Conservation (phyloP, 495 filamentous ascomycete species). For the Alectoria sarmentosa region DNA sequence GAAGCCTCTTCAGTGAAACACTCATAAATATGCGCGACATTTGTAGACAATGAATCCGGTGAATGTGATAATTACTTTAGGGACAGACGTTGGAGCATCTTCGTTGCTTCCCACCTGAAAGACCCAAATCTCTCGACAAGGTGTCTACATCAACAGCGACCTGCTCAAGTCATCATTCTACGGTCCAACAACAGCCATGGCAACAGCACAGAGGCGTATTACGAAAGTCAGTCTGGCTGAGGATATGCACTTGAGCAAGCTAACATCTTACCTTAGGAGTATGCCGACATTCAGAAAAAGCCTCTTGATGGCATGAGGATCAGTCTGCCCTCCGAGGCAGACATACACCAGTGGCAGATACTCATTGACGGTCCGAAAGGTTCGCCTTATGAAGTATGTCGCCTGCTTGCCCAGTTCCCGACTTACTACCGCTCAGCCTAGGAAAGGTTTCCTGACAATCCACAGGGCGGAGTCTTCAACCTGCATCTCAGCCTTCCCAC, state of each 20-base stretch:
- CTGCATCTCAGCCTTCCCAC: constrained; percentile 67
- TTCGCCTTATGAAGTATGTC: constrained; percentile 61
- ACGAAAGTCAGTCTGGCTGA: constrained; percentile 42
- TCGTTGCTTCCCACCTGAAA: background rate
- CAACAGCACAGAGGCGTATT: constrained; percentile 45
- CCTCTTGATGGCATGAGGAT: constrained; percentile 63
- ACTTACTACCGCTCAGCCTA: background rate
- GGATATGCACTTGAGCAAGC: constrained; percentile 1
- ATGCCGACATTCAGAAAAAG: constrained; percentile 55
- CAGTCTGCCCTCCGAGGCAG: constrained; percentile 55
- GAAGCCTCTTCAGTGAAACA: background rate
- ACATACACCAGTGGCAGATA: constrained; percentile 82
- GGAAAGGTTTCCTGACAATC: background rate
- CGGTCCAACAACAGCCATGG: background rate
- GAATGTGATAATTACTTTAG: background rate
- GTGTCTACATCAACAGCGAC: background rate
- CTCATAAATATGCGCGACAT: background rate
- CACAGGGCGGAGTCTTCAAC: constrained; percentile 68
- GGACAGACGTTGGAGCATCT: background rate
- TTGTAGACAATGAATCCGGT: background rate
- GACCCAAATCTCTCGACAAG: background rate
- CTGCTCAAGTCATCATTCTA: background rate
- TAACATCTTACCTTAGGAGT: constrained; percentile 48
- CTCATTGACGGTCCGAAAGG: constrained; percentile 65
- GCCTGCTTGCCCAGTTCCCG: background rate